Evolutionary conservation across 2,329 filamentous ascomycete species (phyloP), one percentile per base, ranked within the genome.

Genomic region (Aspergillus jensenii): DNA sequence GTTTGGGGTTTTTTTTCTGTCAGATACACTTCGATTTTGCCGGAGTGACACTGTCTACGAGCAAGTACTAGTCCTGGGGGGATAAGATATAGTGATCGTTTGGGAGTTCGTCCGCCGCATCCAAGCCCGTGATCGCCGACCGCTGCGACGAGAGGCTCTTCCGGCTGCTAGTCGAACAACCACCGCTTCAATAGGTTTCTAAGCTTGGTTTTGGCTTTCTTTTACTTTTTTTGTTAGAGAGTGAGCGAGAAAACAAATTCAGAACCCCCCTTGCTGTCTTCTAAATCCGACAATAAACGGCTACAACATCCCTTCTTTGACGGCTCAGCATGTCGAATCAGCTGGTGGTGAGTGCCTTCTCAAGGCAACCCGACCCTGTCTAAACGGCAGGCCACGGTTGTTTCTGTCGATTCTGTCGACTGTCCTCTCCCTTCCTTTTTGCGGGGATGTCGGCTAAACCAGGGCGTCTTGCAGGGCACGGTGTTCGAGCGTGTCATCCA

Each of bases 401-500:
- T 33, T 33, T 17, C 31, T 46, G 14, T 48, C 25, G 52, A 55
- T 48, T 49, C 27, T 31, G 27, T 31, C 27, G 27, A 47, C 57
- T 48, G 48, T 54, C 44, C 51, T 45, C 56, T 27, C 59, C 37
- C n/a, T 49, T 49, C 43, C 37, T 54, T 54, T 17, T 47, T 54
- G 55, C 58, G n/a, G 60, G 57, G 51, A 65, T 51, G 41, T 60
- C 63, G 47, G 63, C 71, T 75, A 60, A 74, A 67, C 59, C 54
- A 52, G 60, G 58, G 66, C 58, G 59, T 56, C 49, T 59, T 48
- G 68, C 62, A 87, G 80, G 95, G 95, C 70, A 79, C 80, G 65
- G 88, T 98, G 71, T 99, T 97, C 72, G 82, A 88, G 62, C 91
- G 95, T 79, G 92, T 99, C 73, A 91, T 98, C 76, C 89, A 93